A percentile compares a stretch with the other conserved stretches of the same genome.
These are phyloP conservation scores for Cladophialophora immunda DNA, from an alignment of 2,329 filamentous ascomycete species.

Conservation along the genomic window DNA sequence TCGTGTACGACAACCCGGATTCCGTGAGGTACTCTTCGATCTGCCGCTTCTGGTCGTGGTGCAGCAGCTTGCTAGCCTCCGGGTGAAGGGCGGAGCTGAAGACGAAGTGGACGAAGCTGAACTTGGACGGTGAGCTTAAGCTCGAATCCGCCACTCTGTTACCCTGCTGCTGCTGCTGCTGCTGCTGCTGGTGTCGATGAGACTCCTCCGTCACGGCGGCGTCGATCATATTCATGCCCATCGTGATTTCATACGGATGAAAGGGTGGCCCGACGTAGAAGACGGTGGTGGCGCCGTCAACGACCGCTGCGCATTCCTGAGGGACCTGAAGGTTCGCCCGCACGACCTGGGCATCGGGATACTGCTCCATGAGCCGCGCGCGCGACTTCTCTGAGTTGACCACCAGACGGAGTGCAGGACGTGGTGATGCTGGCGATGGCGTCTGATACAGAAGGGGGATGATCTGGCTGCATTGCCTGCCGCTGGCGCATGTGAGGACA, in stretches of 20 bases:
- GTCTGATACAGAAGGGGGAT: slow-evolving; percentile 46
- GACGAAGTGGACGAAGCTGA: slow-evolving; percentile 44
- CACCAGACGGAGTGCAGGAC: slow-evolving; percentile 45
- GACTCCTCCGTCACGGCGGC: slow-evolving; percentile 39
- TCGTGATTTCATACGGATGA: slow-evolving; percentile 46
- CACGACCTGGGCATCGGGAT: slow-evolving; percentile 47
- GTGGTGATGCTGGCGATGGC: neutral
- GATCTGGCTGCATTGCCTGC: slow-evolving; percentile 49
- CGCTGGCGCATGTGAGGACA: slow-evolving; percentile 50
- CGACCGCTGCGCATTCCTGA: slow-evolving; percentile 40
- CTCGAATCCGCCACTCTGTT: slow-evolving; percentile 33
- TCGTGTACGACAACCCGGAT: slow-evolving; percentile 15
- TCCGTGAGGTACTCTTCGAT: slow-evolving; percentile 20
- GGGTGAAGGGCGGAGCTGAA: slow-evolving; percentile 56
- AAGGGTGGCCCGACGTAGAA: slow-evolving; percentile 49
- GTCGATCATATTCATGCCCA: slow-evolving; percentile 50
- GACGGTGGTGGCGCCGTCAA: slow-evolving; percentile 44
- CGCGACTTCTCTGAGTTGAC: slow-evolving; percentile 44
- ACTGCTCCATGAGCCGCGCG: slow-evolving; percentile 42
- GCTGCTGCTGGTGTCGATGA: neutral
- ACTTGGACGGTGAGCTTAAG: slow-evolving; percentile 38
- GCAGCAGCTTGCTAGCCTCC: slow-evolving; percentile 6
- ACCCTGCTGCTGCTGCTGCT: neutral
- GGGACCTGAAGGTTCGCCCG: slow-evolving; percentile 43
- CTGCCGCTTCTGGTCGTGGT: slow-evolving; percentile 9